Percentiles rank a stretch among this genome's conserved stretches.
Conservation (phyloP, 148 eudicot genomes). For the Vaccinium darrowii region DNA sequence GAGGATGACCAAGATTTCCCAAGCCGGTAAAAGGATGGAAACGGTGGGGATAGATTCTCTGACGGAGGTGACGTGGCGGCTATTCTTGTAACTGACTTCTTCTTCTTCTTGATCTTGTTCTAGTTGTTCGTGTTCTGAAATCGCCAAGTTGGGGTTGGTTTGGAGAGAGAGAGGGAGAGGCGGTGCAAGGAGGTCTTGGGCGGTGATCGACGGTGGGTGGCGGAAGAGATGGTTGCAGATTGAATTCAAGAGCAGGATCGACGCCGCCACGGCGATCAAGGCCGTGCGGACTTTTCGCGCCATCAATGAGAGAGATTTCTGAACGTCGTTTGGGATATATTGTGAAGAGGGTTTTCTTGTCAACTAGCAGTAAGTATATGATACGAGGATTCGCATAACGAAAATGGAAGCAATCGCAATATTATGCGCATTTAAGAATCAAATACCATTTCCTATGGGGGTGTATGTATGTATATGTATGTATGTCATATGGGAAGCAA, state of each 20-base stretch:
- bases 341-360: too few species aligned
- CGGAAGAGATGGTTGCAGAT: slow-evolving; percentile 20
- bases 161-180: slow-evolving; percentile 5
- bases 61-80: neutral
- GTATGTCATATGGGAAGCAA: too few species aligned
- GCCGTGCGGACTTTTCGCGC: slow-evolving; percentile 19
- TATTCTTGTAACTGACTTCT: neutral
- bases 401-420: too few species aligned
- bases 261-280: slow-evolving; percentile 25
- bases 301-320: slow-evolving; percentile 15
- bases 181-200: neutral
- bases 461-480: too few species aligned
- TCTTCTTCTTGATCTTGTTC: neutral
- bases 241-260: slow-evolving; percentile 21
- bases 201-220: neutral
- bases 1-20: slow-evolving; percentile 52
- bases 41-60: neutral
- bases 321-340: too few species aligned
- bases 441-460: too few species aligned
- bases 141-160: slow-evolving; percentile 11
- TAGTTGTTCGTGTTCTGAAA: slow-evolving; percentile 11
- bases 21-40: slow-evolving; percentile 54
- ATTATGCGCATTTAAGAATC: too few species aligned
- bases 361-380: too few species aligned
- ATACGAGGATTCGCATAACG: too few species aligned